Conservation (phyloP, 306 rosid species). For the Prinsepia uniflora region DNA sequence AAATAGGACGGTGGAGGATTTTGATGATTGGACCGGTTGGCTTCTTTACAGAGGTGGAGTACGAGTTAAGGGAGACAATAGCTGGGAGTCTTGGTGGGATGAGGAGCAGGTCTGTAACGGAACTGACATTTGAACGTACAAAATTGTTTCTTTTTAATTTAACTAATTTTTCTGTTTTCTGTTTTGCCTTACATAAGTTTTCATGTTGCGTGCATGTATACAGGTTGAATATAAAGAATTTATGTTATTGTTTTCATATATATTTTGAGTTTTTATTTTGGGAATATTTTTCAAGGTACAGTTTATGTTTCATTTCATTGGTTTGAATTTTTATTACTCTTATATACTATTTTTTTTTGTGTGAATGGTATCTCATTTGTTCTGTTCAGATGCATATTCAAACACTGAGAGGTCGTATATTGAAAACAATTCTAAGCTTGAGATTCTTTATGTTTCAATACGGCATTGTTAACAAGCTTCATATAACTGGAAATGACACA, state of each 20-base stretch:
- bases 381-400: slow-evolving; percentile 68
- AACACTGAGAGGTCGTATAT: slow-evolving; percentile 79
- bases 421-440: slow-evolving; percentile 82
- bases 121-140: background rate
- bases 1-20: slow-evolving; percentile 96
- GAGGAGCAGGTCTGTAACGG: slow-evolving; percentile 77
- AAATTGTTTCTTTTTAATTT: background rate
- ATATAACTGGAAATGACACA: slow-evolving; percentile 65
- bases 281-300: background rate
- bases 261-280: background rate
- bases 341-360: background rate
- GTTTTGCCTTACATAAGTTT: background rate
- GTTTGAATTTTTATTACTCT: background rate
- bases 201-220: background rate
- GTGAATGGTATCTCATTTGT: background rate
- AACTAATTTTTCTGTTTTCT: background rate
- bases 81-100: slow-evolving; percentile 99
- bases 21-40: slow-evolving; percentile 99
- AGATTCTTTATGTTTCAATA: slow-evolving; percentile 80
- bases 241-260: slow-evolving; percentile 19
- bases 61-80: slow-evolving; percentile 88
- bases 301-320: background rate
- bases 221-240: slow-evolving; percentile 17
- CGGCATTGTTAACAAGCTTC: slow-evolving; percentile 85
- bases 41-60: slow-evolving; percentile 98